Evolutionary conservation across 805 yeast genomes (phyloP), one percentile per base, ranked within the genome.

Genomic region (Cyberlindnera euphorbiiphila): DNA sequence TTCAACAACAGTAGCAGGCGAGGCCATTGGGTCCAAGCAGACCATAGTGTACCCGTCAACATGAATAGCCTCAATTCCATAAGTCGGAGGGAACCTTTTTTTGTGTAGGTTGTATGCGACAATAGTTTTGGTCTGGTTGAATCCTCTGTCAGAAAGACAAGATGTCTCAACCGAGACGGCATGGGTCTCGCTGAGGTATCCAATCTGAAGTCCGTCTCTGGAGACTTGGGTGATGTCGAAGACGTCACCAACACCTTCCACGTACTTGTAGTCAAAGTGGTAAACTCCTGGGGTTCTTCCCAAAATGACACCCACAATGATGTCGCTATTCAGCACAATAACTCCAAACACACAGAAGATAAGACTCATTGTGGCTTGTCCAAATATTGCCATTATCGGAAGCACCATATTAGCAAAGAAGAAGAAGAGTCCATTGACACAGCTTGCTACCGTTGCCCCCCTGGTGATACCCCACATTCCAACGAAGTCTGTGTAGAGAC

Each of bases 11-110:
- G 15, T 11, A 3, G 23, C 14, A 7, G 35, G 20, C 8, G 24
- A 3, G 5, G 14, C 15, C n/a, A 9, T n/a, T 5, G 13, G 20
- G 10, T 25, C 29, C 12, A 32, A 5, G 25, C 35, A 32, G 15
- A 33, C 11, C 5, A 26, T 20, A 5, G 36, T 33, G 25, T 25
- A 33, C 7, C 36, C 36, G 5, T 33, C 31, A 8, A 22, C 21
- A 20, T 33, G 36, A 6, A 9, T 10, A 15, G 36, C 36, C 15
- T 33, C 31, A 14, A 33, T 15, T 20, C 36, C 36, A 11, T 21
- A 21, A 11, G 24, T 11, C 8, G 24, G 10, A 21, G 24, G 24
- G 10, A 9, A 9, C 8, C 24, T 11, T 11, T 21, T 21, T 9
- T 9, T 11, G 10, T 9, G 24, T 8, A 9, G 10, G 11, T 21